Evolutionary conservation across 768 basidiomycete species (phyloP).

Genomic region (Suillus sp.): DNA sequence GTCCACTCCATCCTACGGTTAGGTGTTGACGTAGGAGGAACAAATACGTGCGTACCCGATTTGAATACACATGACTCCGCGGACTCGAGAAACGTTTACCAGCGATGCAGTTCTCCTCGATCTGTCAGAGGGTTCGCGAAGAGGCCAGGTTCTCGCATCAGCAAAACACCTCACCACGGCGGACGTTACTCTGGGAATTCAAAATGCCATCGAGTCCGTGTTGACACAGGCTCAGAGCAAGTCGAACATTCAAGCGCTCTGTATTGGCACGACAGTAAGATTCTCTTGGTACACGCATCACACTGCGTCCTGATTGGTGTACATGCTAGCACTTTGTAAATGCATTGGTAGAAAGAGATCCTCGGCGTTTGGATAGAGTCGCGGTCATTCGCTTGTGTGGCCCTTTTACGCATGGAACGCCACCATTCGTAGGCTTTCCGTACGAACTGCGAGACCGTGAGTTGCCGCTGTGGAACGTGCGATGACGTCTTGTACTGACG

Average conservation of each 20-base stretch:
- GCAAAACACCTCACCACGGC: constrained; percentile 57
- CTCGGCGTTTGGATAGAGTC: constrained; percentile 54
- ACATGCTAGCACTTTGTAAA: constrained; percentile 52
- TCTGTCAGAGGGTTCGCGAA: constrained; percentile 12
- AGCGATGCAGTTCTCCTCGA: constrained; percentile 38
- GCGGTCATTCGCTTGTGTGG: constrained; percentile 66
- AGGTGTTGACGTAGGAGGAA: constrained; percentile 39
- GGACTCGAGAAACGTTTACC: not conserved
- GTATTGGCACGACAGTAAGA: constrained; percentile 62
- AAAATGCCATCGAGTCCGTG: constrained; percentile 48
- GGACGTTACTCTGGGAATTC: constrained; percentile 61
- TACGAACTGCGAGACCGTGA: constrained; percentile 31
- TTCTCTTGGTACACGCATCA: not conserved
- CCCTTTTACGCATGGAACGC: constrained; percentile 58
- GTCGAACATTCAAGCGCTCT: constrained; percentile 47
- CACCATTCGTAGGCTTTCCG: constrained; percentile 58
- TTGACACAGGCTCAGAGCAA: constrained; percentile 40
- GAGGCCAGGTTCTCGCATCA: constrained; percentile 28
- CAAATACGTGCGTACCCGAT: constrained; percentile 30
- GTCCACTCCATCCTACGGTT: constrained; percentile 21
- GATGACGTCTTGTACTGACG: constrained; percentile 15
- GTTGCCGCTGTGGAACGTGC: constrained; percentile 19
- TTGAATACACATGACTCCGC: not conserved
- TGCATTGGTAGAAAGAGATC: constrained; percentile 60
- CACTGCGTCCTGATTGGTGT: constrained; percentile 19